A percentile compares a stretch with the other conserved stretches of the same genome.
Conservation (phyloP, 768 basidiomycete species). For the Rickenella mellea region DNA sequence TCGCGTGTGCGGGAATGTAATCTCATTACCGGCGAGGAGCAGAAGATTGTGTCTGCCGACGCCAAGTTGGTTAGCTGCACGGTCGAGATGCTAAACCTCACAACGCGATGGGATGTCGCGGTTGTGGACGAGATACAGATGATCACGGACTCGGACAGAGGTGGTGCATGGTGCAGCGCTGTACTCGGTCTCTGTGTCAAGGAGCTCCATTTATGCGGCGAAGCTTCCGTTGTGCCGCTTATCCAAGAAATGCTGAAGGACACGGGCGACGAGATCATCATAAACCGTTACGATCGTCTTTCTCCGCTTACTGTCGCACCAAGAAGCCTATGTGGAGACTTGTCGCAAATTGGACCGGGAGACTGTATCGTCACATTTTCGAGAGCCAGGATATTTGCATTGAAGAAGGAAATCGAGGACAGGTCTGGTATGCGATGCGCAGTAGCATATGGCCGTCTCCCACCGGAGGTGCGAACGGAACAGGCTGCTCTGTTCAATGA, state of each 20-base stretch:
- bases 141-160: conserved; percentile 73
- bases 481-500: conserved; percentile 92
- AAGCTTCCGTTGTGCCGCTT: conserved; percentile 84
- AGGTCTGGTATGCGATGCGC: conserved; percentile 74
- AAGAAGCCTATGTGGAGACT: conserved; percentile 50
- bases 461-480: conserved; percentile 84
- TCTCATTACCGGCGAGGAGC: conserved; percentile 88
- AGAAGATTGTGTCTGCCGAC: conserved; percentile 49
- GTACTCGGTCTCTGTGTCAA: conserved; percentile 66
- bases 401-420: conserved; percentile 67
- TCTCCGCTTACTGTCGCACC: conserved; percentile 72
- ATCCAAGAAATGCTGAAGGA: conserved; percentile 56
- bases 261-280: conserved; percentile 73
- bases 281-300: conserved; percentile 81
- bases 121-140: conserved; percentile 98
- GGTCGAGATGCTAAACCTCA: conserved; percentile 75
- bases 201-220: conserved; percentile 92
- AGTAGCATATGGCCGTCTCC: conserved; percentile 86
- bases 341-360: conserved; percentile 56
- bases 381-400: conserved; percentile 59
- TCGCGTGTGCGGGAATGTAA: conserved; percentile 59
- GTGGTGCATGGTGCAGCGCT: conserved; percentile 74
- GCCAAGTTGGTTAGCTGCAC: conserved; percentile 72
- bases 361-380: conserved; percentile 91
- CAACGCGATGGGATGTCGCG: conserved; percentile 54